A percentile compares a stretch with the other conserved stretches of the same genome.
Evolutionary conservation across 192 early-diverging fungal genomes (phyloP).

Genomic region (Backusella morwellensis): DNA sequence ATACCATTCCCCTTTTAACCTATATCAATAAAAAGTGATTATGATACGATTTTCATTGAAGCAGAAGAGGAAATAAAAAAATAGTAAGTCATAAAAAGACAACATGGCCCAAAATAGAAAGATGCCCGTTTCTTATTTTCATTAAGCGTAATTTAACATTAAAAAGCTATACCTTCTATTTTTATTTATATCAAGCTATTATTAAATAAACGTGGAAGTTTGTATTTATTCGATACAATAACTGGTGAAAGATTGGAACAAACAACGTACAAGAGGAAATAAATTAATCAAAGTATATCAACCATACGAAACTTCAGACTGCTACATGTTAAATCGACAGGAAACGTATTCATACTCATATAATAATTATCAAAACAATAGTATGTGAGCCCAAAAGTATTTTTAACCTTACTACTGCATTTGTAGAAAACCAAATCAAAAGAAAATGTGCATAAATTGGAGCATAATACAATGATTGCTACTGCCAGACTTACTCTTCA

Average conservation of each 20-base stretch:
- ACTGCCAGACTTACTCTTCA: neutral
- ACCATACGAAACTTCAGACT: neutral
- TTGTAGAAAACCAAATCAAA: neutral
- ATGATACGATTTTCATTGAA: neutral
- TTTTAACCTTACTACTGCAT: constrained; percentile 1
- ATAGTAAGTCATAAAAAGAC: neutral
- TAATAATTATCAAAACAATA: neutral
- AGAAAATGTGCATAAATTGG: neutral
- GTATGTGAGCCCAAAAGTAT: neutral
- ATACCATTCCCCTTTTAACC: neutral
- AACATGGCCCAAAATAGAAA: neutral
- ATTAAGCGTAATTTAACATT: neutral
- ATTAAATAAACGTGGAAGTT: neutral
- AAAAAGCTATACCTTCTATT: neutral
- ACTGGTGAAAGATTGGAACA: neutral
- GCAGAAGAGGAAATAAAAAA: neutral
- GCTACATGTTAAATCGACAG: neutral
- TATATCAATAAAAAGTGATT: neutral
- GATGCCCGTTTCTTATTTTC: neutral
- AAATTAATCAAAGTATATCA: neutral
- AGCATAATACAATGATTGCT: neutral
- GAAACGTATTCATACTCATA: neutral
- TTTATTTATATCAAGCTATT: neutral
- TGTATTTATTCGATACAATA: neutral
- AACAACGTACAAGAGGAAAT: neutral